Conservation (phyloP, 192 early-diverging fungal species). For the Phlyctochytrium planicorne region DNA sequence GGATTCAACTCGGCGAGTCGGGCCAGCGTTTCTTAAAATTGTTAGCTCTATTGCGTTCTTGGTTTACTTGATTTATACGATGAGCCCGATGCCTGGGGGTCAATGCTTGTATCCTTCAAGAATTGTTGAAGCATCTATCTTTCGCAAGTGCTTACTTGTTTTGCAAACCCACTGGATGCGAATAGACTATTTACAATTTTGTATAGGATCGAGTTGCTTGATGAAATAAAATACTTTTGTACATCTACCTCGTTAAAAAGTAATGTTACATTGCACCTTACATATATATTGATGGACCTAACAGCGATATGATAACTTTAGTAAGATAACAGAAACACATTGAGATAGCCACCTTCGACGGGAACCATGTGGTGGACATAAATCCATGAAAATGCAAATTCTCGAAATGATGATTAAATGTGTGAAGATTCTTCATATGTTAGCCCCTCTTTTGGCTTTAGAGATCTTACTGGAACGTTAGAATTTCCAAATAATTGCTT, state of each 20-base stretch:
- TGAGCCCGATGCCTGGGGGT: neutral
- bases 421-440: conserved; percentile 12
- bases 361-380: conserved; percentile 33
- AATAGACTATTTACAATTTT: conserved; percentile 39
- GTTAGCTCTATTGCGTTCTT: too few species aligned
- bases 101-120: neutral
- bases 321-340: neutral
- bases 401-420: conserved; percentile 17
- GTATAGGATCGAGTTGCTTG: conserved; percentile 32
- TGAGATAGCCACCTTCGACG: conserved; percentile 36
- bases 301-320: conserved; percentile 4
- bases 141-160: conserved; percentile 13
- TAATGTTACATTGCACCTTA: conserved; percentile 19
- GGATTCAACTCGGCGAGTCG: conserved; percentile 43
- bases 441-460: conserved; percentile 11
- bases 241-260: conserved; percentile 36
- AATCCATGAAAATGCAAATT: conserved; percentile 33
- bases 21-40: too few species aligned
- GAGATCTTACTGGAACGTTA: conserved; percentile 35
- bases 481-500: conserved; percentile 52
- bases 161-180: conserved; percentile 30
- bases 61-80: neutral
- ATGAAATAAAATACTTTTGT: conserved; percentile 45
- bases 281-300: conserved; percentile 59
- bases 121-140: neutral